phyloP scores from a whole-genome alignment of 441 rosid species.

The Croton laevigatus region DNA sequence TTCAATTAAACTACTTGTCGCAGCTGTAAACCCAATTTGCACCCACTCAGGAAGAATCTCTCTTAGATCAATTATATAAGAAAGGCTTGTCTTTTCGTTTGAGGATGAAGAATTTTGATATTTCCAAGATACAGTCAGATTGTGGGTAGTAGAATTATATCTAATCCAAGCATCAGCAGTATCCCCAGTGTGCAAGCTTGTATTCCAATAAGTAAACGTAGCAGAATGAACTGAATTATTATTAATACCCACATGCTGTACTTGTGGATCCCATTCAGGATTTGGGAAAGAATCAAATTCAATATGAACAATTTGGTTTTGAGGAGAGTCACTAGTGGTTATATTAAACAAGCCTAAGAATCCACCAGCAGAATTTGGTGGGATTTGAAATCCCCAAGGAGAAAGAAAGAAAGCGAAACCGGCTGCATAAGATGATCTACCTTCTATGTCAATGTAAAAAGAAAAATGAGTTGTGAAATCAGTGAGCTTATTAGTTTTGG shows the following conservation, averaged over 20 bases:
- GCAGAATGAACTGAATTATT: slow-evolving; percentile 35
- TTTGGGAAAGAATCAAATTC: slow-evolving; percentile 26
- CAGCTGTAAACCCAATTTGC: slow-evolving; percentile 35
- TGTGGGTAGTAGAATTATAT: slow-evolving; percentile 31
- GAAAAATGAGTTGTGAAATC: slow-evolving; percentile 28
- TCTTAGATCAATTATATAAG: slow-evolving; percentile 29
- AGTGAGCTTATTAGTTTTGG: background rate
- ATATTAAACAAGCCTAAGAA: slow-evolving; percentile 36
- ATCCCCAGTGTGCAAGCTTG: slow-evolving; percentile 28
- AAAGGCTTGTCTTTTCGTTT: slow-evolving; percentile 23
- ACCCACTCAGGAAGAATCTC: slow-evolving; percentile 39
- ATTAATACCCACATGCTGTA: slow-evolving; percentile 40
- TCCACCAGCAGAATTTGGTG: slow-evolving; percentile 32
- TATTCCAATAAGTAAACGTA: slow-evolving; percentile 28
- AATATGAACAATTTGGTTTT: slow-evolving; percentile 16
- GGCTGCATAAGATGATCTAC: background rate
- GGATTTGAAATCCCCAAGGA: slow-evolving; percentile 27
- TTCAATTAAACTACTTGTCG: slow-evolving; percentile 26
- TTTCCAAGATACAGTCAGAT: slow-evolving; percentile 34
- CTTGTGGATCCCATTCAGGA: slow-evolving; percentile 42
- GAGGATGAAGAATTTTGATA: slow-evolving; percentile 6
- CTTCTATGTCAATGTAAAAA: slow-evolving; percentile 18
- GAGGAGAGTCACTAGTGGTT: slow-evolving; percentile 19
- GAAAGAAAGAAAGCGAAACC: slow-evolving; percentile 39
- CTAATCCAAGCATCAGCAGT: slow-evolving; percentile 26